These are phyloP conservation scores for Ceratocystis smalleyi DNA, from an alignment of 2,329 filamentous ascomycete genomes.

Conservation along the genomic window DNA sequence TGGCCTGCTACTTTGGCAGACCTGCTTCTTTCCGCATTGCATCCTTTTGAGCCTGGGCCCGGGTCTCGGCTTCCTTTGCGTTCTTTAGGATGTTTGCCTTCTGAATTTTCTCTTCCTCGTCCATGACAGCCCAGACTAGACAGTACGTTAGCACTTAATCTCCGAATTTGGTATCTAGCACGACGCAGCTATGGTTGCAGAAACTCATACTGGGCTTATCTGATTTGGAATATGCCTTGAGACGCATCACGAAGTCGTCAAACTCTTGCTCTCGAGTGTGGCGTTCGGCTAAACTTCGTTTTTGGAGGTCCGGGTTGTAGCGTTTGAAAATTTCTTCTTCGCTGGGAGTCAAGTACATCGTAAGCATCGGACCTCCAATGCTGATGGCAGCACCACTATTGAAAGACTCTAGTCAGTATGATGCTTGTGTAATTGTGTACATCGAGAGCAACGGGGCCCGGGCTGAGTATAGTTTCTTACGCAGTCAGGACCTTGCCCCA, in stretches of 20 bases:
- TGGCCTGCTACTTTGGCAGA: conserved; percentile 23
- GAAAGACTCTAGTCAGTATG: not conserved
- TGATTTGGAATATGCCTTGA: conserved; percentile 83
- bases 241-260: conserved; percentile 64
- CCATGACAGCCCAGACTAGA: conserved; percentile 37
- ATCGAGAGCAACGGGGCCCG: not conserved
- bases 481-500: conserved; percentile 55
- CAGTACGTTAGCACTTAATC: not conserved
- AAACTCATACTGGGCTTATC: conserved; percentile 66
- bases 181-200: not conserved
- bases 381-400: conserved; percentile 53
- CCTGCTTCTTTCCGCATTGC: conserved; percentile 36
- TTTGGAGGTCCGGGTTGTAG: conserved; percentile 92
- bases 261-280: conserved; percentile 69
- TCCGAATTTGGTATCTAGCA: not conserved
- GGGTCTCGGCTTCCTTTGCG: conserved; percentile 26
- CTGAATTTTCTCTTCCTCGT: conserved; percentile 32
- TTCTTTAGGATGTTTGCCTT: conserved; percentile 26
- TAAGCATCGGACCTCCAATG: conserved; percentile 73
- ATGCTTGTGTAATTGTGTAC: not conserved
- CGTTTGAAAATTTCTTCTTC: conserved; percentile 84
- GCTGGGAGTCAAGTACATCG: conserved; percentile 63
- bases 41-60: conserved; percentile 31
- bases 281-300: conserved; percentile 66
- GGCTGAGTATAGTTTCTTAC: conserved; percentile 32